Conservation (phyloP, 768 basidiomycete species). For the Rhodosporidiobolus odoratus region DNA sequence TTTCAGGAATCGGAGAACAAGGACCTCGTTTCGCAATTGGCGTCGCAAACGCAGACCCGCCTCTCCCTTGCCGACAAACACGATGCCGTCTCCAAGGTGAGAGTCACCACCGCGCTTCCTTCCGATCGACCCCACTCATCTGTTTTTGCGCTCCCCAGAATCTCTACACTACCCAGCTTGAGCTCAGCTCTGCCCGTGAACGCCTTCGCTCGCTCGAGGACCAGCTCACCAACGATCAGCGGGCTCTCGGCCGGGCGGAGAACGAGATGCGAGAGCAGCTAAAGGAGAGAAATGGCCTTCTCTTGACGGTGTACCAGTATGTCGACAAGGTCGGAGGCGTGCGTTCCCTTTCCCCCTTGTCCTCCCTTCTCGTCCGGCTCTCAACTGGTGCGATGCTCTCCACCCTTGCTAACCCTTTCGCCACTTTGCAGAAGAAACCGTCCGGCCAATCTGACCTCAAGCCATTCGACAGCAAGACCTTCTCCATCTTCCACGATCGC, state of each 20-base stretch:
- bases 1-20: conserved; percentile 65
- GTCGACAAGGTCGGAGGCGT: conserved; percentile 88
- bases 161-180: conserved; percentile 64
- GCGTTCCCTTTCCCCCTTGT: conserved; percentile 49
- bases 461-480: conserved; percentile 57
- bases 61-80: conserved; percentile 84
- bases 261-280: conserved; percentile 82
- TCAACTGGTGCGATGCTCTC: no score
- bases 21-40: conserved; percentile 71
- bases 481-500: conserved; percentile 88
- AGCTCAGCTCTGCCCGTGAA: conserved; percentile 58
- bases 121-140: neutral
- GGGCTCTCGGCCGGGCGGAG: conserved; percentile 64
- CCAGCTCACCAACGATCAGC: conserved; percentile 73
- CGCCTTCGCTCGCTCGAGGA: conserved; percentile 69
- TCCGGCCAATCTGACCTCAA: conserved; percentile 56
- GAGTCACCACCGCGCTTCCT: conserved; percentile 2
- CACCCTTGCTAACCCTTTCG: neutral
- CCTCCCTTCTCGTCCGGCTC: no score
- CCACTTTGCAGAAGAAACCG: neutral
- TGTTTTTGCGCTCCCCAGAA: conserved; percentile 42
- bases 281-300: conserved; percentile 83
- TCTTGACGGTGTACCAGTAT: conserved; percentile 89
- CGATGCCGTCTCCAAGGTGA: conserved; percentile 59
- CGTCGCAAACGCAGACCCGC: conserved; percentile 77